These are phyloP conservation scores for Udeniomyces megalosporus DNA, from an alignment of 768 basidiomycete species.

Conservation along the genomic window DNA sequence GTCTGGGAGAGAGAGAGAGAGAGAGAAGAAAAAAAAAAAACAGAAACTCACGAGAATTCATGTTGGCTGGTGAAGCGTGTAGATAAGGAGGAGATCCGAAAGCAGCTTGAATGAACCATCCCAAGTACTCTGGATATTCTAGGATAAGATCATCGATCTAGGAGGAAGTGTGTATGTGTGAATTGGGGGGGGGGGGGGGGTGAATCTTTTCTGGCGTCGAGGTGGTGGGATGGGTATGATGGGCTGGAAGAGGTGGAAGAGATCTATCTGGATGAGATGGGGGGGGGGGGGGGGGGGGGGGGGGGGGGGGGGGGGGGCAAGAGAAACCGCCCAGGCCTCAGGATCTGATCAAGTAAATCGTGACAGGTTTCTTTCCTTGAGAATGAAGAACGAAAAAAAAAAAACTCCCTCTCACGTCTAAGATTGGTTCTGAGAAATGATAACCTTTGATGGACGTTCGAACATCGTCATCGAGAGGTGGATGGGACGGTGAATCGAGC, in stretches of 20 bases:
- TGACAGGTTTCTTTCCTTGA: no score
- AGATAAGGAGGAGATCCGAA: slow-evolving; percentile 15
- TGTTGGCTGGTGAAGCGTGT: slow-evolving; percentile 6
- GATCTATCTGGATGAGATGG: no score
- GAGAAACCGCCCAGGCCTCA: no score
- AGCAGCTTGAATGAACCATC: slow-evolving; percentile 13
- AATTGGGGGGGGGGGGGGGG: neutral
- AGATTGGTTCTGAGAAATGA: slow-evolving; percentile 7
- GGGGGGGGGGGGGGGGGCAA: no score
- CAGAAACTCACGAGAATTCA: neutral
- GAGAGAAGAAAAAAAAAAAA: neutral
- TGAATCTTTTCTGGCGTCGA: neutral
- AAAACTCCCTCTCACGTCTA: slow-evolving; percentile 13
- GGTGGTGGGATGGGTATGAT: no score
- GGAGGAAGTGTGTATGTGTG: neutral
- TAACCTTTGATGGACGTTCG: slow-evolving; percentile 6
- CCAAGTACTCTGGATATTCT: slow-evolving; percentile 6
- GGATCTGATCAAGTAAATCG: no score
- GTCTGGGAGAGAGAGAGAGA: neutral
- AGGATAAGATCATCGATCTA: slow-evolving; percentile 10
- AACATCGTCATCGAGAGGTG: neutral
- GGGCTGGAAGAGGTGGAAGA: neutral
- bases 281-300: no score
- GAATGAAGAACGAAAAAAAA: no score
- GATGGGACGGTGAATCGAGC: slow-evolving; percentile 5